A percentile compares a stretch with the other conserved stretches of the same genome.
Conservation (phyloP, 164 flowering plant genomes). For the Nymphaea colorata region DNA sequence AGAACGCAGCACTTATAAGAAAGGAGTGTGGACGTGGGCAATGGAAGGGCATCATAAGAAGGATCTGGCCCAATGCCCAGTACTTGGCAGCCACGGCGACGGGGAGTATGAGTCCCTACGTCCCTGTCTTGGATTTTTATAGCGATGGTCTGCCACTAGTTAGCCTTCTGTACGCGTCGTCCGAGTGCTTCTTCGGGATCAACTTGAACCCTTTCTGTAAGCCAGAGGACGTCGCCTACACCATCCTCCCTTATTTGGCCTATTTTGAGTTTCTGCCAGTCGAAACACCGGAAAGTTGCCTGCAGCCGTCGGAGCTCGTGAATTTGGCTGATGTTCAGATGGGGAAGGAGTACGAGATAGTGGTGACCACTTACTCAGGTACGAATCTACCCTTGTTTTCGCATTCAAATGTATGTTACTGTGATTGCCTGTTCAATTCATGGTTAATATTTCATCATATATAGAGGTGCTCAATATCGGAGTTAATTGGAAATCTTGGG, state of each 20-base stretch:
- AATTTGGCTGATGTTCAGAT: slow-evolving; percentile 47
- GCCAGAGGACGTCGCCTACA: slow-evolving; percentile 59
- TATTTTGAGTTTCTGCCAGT: slow-evolving; percentile 65
- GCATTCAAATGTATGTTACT: too few species aligned
- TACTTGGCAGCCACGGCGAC: slow-evolving; percentile 71
- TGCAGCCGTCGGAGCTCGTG: slow-evolving; percentile 26
- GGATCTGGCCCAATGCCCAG: slow-evolving; percentile 79
- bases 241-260: slow-evolving; percentile 73
- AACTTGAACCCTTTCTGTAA: slow-evolving; percentile 49
- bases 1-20: slow-evolving; percentile 36
- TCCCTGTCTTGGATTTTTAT: slow-evolving; percentile 56
- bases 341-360: slow-evolving; percentile 62
- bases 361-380: slow-evolving; percentile 59
- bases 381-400: slow-evolving; percentile 10
- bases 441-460: not conserved
- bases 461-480: too few species aligned
- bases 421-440: not conserved
- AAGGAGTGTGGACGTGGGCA: slow-evolving; percentile 32
- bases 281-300: slow-evolving; percentile 13
- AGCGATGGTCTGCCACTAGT: slow-evolving; percentile 48
- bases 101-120: slow-evolving; percentile 80
- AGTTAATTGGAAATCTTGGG: too few species aligned
- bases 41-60: slow-evolving; percentile 50
- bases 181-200: slow-evolving; percentile 67
- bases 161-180: slow-evolving; percentile 79